These are phyloP conservation scores for Emmonsiellopsis sp. DNA, from an alignment of 2,329 filamentous ascomycete genomes.

Conservation along the genomic window DNA sequence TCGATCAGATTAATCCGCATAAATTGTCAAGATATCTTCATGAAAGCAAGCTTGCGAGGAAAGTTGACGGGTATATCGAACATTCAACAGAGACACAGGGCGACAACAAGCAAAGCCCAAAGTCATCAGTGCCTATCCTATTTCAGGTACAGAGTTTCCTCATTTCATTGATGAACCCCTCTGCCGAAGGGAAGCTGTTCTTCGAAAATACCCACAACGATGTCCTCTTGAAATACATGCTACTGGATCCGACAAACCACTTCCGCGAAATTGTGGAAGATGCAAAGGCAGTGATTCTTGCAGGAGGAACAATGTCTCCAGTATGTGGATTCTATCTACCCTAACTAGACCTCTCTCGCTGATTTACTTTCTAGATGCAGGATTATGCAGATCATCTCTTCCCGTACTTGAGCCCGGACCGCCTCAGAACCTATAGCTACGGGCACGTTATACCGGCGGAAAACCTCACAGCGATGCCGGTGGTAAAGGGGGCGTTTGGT, in stretches of 20 bases:
- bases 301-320: slow-evolving; percentile 95
- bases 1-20: slow-evolving; percentile 91
- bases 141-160: slow-evolving; percentile 62
- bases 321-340: slow-evolving; percentile 26
- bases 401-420: slow-evolving; percentile 54
- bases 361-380: slow-evolving; percentile 48
- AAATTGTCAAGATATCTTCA: slow-evolving; percentile 81
- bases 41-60: slow-evolving; percentile 84
- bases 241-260: slow-evolving; percentile 83
- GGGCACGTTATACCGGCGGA: slow-evolving; percentile 82
- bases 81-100: slow-evolving; percentile 36
- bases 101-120: slow-evolving; percentile 9
- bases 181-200: slow-evolving; percentile 55
- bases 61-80: slow-evolving; percentile 79
- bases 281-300: slow-evolving; percentile 78
- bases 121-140: slow-evolving; percentile 42
- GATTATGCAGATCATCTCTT: slow-evolving; percentile 86
- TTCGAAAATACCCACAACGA: slow-evolving; percentile 38
- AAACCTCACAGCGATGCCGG: slow-evolving; percentile 69
- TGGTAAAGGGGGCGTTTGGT: slow-evolving; percentile 44
- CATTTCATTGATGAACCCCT: slow-evolving; percentile 74
- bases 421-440: slow-evolving; percentile 76
- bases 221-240: slow-evolving; percentile 67
- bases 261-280: slow-evolving; percentile 80
- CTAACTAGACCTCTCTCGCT: slow-evolving; percentile 3